These are phyloP conservation scores for Colletotrichum eremochloae DNA, from an alignment of 2,329 filamentous ascomycete genomes.

Conservation along the genomic window DNA sequence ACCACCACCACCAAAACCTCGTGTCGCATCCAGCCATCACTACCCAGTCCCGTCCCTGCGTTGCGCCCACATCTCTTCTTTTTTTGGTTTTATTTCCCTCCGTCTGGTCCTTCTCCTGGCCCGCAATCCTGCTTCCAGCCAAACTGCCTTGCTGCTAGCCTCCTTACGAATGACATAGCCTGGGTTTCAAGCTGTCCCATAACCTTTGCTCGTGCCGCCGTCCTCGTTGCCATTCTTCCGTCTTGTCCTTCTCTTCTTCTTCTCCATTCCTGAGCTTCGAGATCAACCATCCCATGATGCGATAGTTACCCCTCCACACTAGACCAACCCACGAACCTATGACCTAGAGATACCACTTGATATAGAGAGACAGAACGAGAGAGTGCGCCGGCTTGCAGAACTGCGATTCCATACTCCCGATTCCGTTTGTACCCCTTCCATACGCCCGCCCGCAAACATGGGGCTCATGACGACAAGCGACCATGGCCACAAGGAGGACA, in stretches of 20 bases:
- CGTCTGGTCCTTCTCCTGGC: neutral
- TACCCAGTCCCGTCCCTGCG: constrained; percentile 11
- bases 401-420: neutral
- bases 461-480: constrained; percentile 33
- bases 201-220: constrained; percentile 30
- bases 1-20: constrained; percentile 32
- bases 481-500: constrained; percentile 39
- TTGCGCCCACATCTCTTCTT: constrained; percentile 28
- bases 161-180: constrained; percentile 34
- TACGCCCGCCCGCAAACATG: constrained; percentile 12
- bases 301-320: constrained; percentile 25
- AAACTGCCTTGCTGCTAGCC: constrained; percentile 12
- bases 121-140: constrained; percentile 28
- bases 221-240: constrained; percentile 25
- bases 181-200: constrained; percentile 32
- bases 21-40: neutral
- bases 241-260: constrained; percentile 28
- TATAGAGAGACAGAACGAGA: neutral
- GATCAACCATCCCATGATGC: constrained; percentile 5
- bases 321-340: constrained; percentile 2
- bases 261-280: constrained; percentile 2
- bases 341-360: constrained; percentile 23
- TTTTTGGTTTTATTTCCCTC: neutral
- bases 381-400: neutral
- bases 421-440: neutral